A percentile compares a stretch with the other conserved stretches of the same genome.
Evolutionary conservation across 1,139 yeast species (phyloP).

Genomic region (Pneumocystis murina): DNA sequence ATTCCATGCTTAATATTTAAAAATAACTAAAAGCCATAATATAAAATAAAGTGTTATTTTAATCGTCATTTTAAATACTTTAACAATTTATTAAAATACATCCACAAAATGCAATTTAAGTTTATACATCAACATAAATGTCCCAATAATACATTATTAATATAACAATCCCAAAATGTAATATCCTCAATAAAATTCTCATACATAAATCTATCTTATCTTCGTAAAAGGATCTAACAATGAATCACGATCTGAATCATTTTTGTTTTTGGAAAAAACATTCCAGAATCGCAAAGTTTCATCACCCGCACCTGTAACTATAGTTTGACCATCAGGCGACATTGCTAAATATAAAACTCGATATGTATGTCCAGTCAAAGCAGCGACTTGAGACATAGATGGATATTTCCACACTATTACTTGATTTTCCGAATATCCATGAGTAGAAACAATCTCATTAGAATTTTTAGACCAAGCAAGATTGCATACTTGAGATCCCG

Average conservation of each 20-base stretch:
- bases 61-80: not conserved
- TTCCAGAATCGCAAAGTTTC: conserved; percentile 47
- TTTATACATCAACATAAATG: not conserved
- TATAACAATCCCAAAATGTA: not conserved
- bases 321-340: conserved; percentile 94
- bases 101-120: not conserved
- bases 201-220: conserved; percentile 7
- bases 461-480: conserved; percentile 86
- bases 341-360: conserved; percentile 78
- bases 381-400: conserved; percentile 82
- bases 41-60: not conserved
- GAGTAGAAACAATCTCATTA: conserved; percentile 85
- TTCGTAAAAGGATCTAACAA: conserved; percentile 13
- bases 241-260: conserved; percentile 10
- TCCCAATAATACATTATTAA: not conserved
- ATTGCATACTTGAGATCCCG: conserved; percentile 94
- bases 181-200: not conserved
- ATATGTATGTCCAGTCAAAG: conserved; percentile 85
- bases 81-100: conserved; percentile 1
- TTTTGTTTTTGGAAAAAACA: conserved; percentile 15
- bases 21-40: not conserved
- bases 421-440: conserved; percentile 85
- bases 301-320: conserved; percentile 99
- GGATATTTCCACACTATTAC: conserved; percentile 92
- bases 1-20: not conserved